phyloP scores from a whole-genome alignment of 2,329 filamentous ascomycete species.

The Colletotrichum orbiculare region DNA sequence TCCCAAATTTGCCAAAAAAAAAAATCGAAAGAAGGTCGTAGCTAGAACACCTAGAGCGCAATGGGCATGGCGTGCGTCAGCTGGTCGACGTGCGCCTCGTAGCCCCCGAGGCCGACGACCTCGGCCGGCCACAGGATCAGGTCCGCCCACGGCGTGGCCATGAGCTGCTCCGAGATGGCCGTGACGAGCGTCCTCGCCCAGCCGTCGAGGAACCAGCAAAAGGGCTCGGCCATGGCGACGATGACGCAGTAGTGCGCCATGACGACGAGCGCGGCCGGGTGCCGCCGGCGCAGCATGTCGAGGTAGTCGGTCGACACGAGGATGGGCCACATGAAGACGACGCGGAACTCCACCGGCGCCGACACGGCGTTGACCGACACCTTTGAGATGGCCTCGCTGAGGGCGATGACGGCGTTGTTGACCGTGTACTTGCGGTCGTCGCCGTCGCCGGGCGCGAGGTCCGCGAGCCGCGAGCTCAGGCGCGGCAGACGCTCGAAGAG shows the following conservation, averaged over 20 bases:
- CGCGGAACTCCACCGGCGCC: conserved; percentile 39
- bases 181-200: conserved; percentile 28
- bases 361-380: conserved; percentile 30
- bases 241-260: conserved; percentile 41
- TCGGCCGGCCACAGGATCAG: conserved; percentile 26
- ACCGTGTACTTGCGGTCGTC: conserved; percentile 29
- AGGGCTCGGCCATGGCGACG: conserved; percentile 37
- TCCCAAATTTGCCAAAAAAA: background rate
- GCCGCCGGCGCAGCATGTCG: conserved; percentile 36
- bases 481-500: conserved; percentile 16
- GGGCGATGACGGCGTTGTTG: conserved; percentile 24
- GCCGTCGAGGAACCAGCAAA: conserved; percentile 38
- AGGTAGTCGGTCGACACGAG: conserved; percentile 40
- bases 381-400: conserved; percentile 29
- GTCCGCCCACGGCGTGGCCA: conserved; percentile 25
- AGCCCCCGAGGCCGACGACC: conserved; percentile 12
- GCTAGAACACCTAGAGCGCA: conserved; percentile 3
- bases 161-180: conserved; percentile 20
- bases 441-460: conserved; percentile 1
- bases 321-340: conserved; percentile 41
- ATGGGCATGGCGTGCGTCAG: conserved; percentile 22
- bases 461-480: conserved; percentile 5
- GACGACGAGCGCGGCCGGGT: conserved; percentile 38
- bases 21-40: background rate
- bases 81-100: conserved; percentile 18